phyloP scores from a whole-genome alignment of 768 basidiomycete species.

The Boletus rufocinnamomeus region DNA sequence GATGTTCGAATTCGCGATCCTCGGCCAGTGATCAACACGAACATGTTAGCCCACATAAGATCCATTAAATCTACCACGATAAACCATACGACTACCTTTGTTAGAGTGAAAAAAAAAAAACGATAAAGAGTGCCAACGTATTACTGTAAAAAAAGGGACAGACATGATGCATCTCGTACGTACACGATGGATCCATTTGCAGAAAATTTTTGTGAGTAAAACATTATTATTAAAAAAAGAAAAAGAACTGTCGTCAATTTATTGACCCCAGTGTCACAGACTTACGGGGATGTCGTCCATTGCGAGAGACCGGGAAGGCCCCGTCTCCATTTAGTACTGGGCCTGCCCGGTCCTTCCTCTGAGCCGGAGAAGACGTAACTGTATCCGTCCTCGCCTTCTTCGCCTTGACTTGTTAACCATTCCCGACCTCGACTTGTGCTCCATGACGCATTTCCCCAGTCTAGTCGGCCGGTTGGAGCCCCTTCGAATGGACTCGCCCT shows the following conservation, averaged over 20 bases:
- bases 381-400: constrained; percentile 32
- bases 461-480: constrained; percentile 3
- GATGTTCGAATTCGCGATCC: neutral
- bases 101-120: neutral
- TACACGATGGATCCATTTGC: constrained; percentile 14
- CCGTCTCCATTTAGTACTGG: constrained; percentile 31
- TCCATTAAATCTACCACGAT: constrained; percentile 27
- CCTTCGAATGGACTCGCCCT: constrained; percentile 20
- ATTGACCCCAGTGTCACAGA: neutral
- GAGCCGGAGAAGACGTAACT: constrained; percentile 27
- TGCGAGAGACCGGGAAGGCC: constrained; percentile 37
- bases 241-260: constrained; percentile 2
- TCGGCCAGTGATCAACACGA: neutral
- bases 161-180: constrained; percentile 15
- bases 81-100: constrained; percentile 20
- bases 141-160: neutral
- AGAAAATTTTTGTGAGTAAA: constrained; percentile 7
- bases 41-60: constrained; percentile 3
- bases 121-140: constrained; percentile 10
- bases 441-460: constrained; percentile 29
- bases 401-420: constrained; percentile 33
- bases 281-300: constrained; percentile 31
- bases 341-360: constrained; percentile 15
- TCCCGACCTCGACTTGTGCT: constrained; percentile 19
- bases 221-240: neutral